These are phyloP conservation scores for Fusarium haematococcum DNA, from an alignment of 2,329 filamentous ascomycete genomes.

Conservation along the genomic window DNA sequence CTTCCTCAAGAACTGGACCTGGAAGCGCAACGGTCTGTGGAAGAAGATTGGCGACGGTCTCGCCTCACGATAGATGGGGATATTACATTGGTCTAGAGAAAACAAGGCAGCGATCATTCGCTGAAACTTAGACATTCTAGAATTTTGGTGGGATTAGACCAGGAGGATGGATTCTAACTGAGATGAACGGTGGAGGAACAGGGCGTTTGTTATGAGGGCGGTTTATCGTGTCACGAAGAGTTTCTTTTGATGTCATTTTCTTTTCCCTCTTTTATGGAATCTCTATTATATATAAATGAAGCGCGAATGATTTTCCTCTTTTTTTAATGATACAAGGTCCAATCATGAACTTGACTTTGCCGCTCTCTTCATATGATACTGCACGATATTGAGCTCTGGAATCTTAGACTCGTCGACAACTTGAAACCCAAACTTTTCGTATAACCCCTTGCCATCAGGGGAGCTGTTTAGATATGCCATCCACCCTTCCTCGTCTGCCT, in stretches of 20 bases:
- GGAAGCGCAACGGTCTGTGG: constrained; percentile 63
- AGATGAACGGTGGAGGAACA: constrained; percentile 18
- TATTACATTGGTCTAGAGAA: constrained; percentile 5
- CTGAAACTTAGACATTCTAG: constrained; percentile 18
- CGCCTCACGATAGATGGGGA: constrained; percentile 37
- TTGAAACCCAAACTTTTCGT: constrained; percentile 47
- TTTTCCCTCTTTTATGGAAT: constrained; percentile 27
- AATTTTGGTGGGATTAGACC: constrained; percentile 29
- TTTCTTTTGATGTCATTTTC: constrained; percentile 23
- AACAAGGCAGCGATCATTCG: neutral
- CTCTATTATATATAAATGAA: constrained; percentile 25
- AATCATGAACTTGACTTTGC: neutral
- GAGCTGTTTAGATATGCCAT: constrained; percentile 47
- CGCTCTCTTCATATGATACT: constrained; percentile 49
- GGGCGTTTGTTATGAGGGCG: constrained; percentile 36
- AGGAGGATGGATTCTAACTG: neutral
- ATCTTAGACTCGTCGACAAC: constrained; percentile 37
- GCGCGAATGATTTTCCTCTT: constrained; percentile 16
- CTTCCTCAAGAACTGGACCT: constrained; percentile 74
- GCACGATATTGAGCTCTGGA: constrained; percentile 34
- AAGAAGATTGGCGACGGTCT: constrained; percentile 46
- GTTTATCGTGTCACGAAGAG: constrained; percentile 27
- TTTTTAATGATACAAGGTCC: neutral
- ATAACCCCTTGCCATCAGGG: constrained; percentile 41
- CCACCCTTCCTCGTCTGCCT: constrained; percentile 45